Base-by-base conservation (phyloP, 75 land plant species). In the Adiantum capillusveneris region DNA sequence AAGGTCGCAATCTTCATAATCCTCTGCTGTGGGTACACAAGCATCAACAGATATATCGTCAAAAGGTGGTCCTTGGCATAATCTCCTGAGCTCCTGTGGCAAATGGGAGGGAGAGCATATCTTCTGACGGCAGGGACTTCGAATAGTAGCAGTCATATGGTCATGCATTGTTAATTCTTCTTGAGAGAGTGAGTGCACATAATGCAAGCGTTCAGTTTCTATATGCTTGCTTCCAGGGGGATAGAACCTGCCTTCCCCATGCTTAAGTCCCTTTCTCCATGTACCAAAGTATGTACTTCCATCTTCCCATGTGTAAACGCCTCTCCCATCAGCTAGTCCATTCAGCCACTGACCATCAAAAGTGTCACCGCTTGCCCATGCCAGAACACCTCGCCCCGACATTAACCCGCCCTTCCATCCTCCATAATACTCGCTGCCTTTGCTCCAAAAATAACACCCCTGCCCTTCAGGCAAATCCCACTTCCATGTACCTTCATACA, bases 401-500 rank as follows among this genome's bases (percentile, higher is more conserved):
- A 94, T 94, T 62, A 77, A 74, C 12, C 98, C 98, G 37, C 76
- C 80, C 69, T 82, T 89, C 98, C 93, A 86, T 42, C 86, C 83
- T 19, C 98, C 98, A 51, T 75, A 29, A 64, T 86, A 90, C 58
- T 84, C 72, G 67, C 82, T 86, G 31, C 86, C 86, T 71, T 83
- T 84, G 13, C 77, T 75, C 98, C 98, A 94, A 0, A 56, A 51
- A 54, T 94, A 94, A 61, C 78, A 83, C 2, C 96, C 98, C 41
- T 63, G 82, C 20, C 98, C 98, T 67, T 89, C 91, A 60, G 83
- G 77, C 28, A 75, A 59, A 46, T 96, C 98, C 39, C 79, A 83
- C 67, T 84, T 84, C 98, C 98, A 94, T 58, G 78, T 84, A 20
- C 98, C 98, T 62, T 90, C 98, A 77, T 83, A 90, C 7, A 76